phyloP scores from a whole-genome alignment of 768 basidiomycete species.

The Rhodotorula paludigena region DNA sequence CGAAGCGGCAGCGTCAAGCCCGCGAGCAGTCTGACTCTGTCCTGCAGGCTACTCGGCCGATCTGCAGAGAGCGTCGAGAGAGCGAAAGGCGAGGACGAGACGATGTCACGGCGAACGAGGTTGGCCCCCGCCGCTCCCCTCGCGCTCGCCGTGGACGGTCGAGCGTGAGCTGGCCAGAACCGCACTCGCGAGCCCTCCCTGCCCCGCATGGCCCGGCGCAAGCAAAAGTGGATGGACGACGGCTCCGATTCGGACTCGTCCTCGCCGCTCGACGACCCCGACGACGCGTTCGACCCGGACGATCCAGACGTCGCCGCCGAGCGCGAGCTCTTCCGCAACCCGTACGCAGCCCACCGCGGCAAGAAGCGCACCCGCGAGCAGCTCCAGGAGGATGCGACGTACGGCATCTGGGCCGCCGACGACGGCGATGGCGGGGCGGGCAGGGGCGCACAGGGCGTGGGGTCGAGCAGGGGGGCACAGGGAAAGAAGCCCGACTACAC shows the following conservation, averaged over 20 bases:
- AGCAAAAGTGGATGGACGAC: constrained; percentile 41
- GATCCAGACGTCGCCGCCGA: constrained; percentile 64
- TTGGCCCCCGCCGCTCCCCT: no score
- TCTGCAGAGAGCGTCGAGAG: no score
- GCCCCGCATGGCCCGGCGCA: constrained; percentile 47
- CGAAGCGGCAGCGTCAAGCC: no score
- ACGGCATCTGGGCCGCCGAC: constrained; percentile 69
- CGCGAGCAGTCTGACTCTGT: no score
- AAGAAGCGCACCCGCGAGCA: constrained; percentile 57
- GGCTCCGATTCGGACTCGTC: constrained; percentile 11
- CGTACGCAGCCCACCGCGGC: constrained; percentile 52
- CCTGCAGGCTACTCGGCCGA: no score
- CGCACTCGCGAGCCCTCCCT: no score
- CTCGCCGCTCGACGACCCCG: constrained; percentile 52
- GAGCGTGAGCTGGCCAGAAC: no score
- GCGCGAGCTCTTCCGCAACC: constrained; percentile 68
- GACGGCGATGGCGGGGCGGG: constrained; percentile 52
- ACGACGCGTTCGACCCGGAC: constrained; percentile 47
- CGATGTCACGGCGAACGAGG: no score
- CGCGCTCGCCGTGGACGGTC: no score
- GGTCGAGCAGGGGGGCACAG: neutral
- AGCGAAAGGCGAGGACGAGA: neutral
- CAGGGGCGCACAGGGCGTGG: constrained; percentile 24
- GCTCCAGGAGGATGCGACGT: constrained; percentile 67
- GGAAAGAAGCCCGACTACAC: constrained; percentile 60